Percentiles rank a stretch among this genome's conserved stretches.
These are phyloP conservation scores for Picochlorum sp. DNA, from an alignment of 139 green algal genomes.

Conservation along the genomic window DNA sequence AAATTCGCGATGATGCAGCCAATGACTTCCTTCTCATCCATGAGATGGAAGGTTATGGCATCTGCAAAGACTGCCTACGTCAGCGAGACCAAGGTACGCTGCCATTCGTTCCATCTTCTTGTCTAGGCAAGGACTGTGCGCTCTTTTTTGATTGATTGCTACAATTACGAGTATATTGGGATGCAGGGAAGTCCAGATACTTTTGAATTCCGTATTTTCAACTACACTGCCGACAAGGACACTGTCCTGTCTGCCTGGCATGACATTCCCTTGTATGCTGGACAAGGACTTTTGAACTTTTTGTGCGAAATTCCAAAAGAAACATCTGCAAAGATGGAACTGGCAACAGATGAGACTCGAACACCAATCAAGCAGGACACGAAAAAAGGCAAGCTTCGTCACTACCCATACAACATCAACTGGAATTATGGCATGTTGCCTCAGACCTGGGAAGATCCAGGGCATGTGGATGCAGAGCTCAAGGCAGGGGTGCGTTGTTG, in stretches of 20 bases:
- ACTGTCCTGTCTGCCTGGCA: slow-evolving; percentile 85
- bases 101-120: neutral
- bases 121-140: too few relatives aligned
- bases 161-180: neutral
- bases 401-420: slow-evolving; percentile 99
- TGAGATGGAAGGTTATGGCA: too few relatives aligned
- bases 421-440: slow-evolving; percentile 98
- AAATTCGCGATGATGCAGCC: too few relatives aligned
- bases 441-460: slow-evolving; percentile 93
- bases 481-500: slow-evolving; percentile 34
- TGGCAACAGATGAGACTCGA: slow-evolving; percentile 85
- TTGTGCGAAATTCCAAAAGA: slow-evolving; percentile 99
- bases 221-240: slow-evolving; percentile 50
- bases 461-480: slow-evolving; percentile 58
- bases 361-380: slow-evolving; percentile 99
- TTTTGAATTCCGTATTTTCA: slow-evolving; percentile 81
- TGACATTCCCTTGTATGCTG: slow-evolving; percentile 88
- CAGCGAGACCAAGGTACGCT: slow-evolving; percentile 15
- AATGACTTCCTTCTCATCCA: too few relatives aligned
- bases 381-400: slow-evolving; percentile 98
- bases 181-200: slow-evolving; percentile 55
- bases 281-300: slow-evolving; percentile 85
- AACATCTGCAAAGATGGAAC: slow-evolving; percentile 97
- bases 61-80: too few relatives aligned
- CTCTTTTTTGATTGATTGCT: too few relatives aligned